Base-by-base conservation (phyloP, 192 early-diverging fungal genomes). In the Pilobolus umbonatus region DNA sequence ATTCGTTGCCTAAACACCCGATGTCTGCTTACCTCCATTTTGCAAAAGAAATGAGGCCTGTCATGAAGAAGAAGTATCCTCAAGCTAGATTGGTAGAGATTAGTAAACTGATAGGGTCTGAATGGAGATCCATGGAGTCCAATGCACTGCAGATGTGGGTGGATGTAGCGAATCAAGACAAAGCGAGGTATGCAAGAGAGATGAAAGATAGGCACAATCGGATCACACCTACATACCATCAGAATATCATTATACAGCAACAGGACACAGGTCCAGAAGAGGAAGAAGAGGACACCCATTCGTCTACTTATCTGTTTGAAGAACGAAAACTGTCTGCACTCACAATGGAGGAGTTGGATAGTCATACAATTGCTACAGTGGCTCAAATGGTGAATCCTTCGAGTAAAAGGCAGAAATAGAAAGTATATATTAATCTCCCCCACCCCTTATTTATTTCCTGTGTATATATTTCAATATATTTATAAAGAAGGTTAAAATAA, bases 1-100 rank as follows among this genome's bases (percentile, higher is more conserved):
- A 88, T 43, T 87, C 77, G 60, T 85, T 84, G 9, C 91, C 91
- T 46, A 90, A 90, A 55, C 91, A 93, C 62, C 89, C 91, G 38
- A 90, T 90, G 78, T 89, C 89, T 4, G 88, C 85, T 19, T 93
- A 90, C 67, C 65, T 93, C 32, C 90, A 84, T 55, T 93, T 85
- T 60, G 71, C 88, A 55, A 80, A 76, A 5, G 71, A 83, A 0
- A 83, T 85, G 53, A 70, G 91, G 17, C 85, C 84, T 3, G 47
- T 78, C 1, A 76, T 87, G 42, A 75, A 84, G 15, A 69, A 77
- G 32, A 75, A 87, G 52, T 69, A 86, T 51, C 81, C 88, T 6
- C 80, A 83, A 21, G 77, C 72, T 59, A 81, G 78, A 19, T 77
- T 88, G 51, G 88, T 88, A 4, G 80, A 82, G 7, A 86, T 91